Percentiles rank a stretch among this genome's conserved stretches.
Evolutionary conservation across 2,329 filamentous ascomycete genomes (phyloP).

Genomic region (Botrytis elliptica): DNA sequence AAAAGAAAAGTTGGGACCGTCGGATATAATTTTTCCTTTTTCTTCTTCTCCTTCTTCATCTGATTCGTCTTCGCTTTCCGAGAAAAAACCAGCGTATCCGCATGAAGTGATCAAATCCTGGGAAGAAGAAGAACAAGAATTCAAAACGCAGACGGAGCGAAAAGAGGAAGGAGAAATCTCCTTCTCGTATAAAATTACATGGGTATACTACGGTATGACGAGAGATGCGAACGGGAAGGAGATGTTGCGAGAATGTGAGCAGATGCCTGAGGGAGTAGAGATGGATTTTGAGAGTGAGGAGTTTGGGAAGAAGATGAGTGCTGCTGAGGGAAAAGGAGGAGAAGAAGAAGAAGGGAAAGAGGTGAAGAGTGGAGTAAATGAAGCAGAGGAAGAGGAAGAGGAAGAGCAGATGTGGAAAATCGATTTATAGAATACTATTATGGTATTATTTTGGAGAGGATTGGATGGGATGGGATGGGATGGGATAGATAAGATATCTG

Average conservation of each 20-base stretch:
- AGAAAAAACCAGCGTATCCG: neutral
- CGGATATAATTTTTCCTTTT: neutral
- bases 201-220: neutral
- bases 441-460: neutral
- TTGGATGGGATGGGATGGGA: neutral
- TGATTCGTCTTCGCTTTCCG: neutral
- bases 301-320: too few species aligned
- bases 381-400: neutral
- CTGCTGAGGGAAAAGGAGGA: neutral
- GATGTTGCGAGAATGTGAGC: neutral
- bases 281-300: neutral
- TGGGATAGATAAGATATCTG: neutral
- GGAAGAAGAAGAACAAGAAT: neutral
- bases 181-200: neutral
- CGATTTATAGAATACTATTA: neutral
- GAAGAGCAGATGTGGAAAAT: neutral
- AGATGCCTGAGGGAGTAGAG: neutral
- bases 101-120: neutral
- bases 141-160: neutral
- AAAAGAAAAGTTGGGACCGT: neutral
- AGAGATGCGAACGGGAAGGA: neutral
- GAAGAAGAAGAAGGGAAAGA: neutral
- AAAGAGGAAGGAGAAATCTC: neutral
- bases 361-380: too few species aligned
- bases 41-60: neutral